These are phyloP conservation scores for Pestalotiopsis sp. DNA, from an alignment of 2,329 filamentous ascomycete genomes.

Conservation along the genomic window DNA sequence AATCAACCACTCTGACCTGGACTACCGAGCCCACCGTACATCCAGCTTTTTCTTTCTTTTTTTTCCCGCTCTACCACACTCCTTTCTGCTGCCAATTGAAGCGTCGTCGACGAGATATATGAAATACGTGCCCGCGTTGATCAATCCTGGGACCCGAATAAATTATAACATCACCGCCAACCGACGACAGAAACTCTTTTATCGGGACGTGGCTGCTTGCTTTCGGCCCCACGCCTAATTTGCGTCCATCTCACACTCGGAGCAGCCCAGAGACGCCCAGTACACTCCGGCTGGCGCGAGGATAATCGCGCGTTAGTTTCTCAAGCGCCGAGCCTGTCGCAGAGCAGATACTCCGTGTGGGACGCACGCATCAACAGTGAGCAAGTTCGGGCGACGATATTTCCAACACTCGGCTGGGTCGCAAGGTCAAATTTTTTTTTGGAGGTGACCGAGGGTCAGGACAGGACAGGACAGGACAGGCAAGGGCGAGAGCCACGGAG, in stretches of 20 bases:
- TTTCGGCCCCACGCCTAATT: neutral
- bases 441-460: neutral
- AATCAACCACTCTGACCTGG: neutral
- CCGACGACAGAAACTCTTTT: neutral
- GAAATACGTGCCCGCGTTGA: neutral
- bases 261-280: constrained; percentile 21
- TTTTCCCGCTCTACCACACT: neutral
- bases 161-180: neutral
- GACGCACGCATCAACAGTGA: neutral
- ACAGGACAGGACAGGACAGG: constrained; percentile 14
- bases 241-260: constrained; percentile 11
- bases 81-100: constrained; percentile 7
- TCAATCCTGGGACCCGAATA: neutral
- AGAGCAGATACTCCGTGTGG: constrained; percentile 8
- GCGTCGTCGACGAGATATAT: neutral
- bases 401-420: neutral
- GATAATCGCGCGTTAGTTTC: constrained; percentile 47
- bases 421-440: neutral
- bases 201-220: neutral
- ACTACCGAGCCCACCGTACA: constrained; percentile 6
- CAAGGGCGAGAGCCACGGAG: constrained; percentile 7
- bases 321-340: constrained; percentile 35
- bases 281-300: constrained; percentile 34
- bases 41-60: neutral
- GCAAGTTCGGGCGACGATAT: neutral